These are phyloP conservation scores for Yamadazyma diospyri DNA, from an alignment of 1,139 yeast species.

Conservation along the genomic window DNA sequence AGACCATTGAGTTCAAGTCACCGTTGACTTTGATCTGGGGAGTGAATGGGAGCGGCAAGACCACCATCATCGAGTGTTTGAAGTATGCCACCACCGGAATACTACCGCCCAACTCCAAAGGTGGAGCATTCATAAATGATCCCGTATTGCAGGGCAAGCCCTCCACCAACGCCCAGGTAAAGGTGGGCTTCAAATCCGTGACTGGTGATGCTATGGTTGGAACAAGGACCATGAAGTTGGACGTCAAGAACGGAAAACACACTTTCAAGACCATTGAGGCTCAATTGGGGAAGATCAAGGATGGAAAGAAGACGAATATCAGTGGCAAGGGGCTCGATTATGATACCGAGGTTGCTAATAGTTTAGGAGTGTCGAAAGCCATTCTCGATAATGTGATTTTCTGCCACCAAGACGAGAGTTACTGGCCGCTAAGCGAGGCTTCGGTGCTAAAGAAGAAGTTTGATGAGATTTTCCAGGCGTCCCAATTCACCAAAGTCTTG, in stretches of 20 bases:
- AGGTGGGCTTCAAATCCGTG: conserved; percentile 75
- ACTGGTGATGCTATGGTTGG: conserved; percentile 78
- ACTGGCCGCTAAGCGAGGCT: conserved; percentile 97
- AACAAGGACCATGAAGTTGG: conserved; percentile 78
- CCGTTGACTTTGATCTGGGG: conserved; percentile 96
- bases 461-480: conserved; percentile 95
- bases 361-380: conserved; percentile 84
- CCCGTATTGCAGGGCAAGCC: conserved; percentile 78
- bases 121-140: conserved; percentile 95
- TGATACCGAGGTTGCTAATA: conserved; percentile 75
- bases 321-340: conserved; percentile 84
- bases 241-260: conserved; percentile 49
- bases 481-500: conserved; percentile 86
- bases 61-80: conserved; percentile 92
- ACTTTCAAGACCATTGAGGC: conserved; percentile 93
- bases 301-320: conserved; percentile 68
- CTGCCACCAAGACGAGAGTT: conserved; percentile 95
- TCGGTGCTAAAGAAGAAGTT: conserved; percentile 83
- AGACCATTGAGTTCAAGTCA: conserved; percentile 83
- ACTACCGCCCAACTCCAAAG: conserved; percentile 91
- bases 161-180: conserved; percentile 85
- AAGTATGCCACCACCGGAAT: conserved; percentile 95
- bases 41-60: conserved; percentile 97
- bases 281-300: conserved; percentile 64
- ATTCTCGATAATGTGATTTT: conserved; percentile 89